Conservation (phyloP, 495 filamentous ascomycete species). For the Neurospora sp. region DNA sequence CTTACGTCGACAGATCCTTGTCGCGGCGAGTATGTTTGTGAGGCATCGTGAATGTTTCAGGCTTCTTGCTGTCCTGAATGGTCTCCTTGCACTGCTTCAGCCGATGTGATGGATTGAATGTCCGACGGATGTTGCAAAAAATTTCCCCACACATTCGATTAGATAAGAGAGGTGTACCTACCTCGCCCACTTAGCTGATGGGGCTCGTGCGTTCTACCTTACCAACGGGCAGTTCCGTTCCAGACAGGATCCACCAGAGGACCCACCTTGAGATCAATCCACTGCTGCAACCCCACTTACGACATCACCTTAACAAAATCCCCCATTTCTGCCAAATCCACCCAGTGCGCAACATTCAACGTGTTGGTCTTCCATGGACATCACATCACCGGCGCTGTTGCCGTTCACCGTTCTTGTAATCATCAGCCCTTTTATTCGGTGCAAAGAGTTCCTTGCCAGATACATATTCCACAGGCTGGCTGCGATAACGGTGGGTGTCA, state of each 20-base stretch:
- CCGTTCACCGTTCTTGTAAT: background rate
- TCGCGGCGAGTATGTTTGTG: constrained; percentile 69
- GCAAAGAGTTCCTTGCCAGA: background rate
- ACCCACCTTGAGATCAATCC: background rate
- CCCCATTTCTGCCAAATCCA: background rate
- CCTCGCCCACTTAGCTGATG: background rate
- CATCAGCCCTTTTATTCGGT: background rate
- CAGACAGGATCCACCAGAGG: background rate
- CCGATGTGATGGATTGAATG: background rate
- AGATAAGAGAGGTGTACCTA: constrained; percentile 6
- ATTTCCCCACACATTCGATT: constrained; percentile 11
- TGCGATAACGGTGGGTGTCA: background rate
- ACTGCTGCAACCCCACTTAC: background rate
- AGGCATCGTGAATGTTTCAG: constrained; percentile 47
- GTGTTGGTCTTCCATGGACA: background rate
- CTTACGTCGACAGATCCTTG: constrained; percentile 37
- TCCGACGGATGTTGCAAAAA: background rate
- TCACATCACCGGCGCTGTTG: background rate
- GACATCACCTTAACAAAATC: background rate
- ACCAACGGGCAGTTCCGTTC: background rate
- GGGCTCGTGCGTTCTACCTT: background rate
- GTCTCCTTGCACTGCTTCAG: background rate
- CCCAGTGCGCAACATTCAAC: background rate
- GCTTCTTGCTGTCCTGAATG: constrained; percentile 4
- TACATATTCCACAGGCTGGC: background rate